Conservation (phyloP, 495 filamentous ascomycete genomes). For the Annulohypoxylon bovei region DNA sequence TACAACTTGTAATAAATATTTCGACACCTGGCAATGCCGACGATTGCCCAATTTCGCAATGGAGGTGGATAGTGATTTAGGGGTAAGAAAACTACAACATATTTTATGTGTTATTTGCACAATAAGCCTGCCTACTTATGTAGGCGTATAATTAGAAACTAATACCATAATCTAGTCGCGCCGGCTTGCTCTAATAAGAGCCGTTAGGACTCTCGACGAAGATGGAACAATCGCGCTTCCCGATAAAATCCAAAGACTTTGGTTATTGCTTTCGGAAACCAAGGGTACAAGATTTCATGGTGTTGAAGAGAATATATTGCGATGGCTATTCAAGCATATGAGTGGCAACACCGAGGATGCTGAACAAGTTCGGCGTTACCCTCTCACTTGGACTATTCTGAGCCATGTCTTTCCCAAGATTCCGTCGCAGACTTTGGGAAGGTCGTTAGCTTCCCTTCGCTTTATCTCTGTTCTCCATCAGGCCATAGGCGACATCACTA, state of each 20-base stretch:
- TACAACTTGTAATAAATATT: slow-evolving; percentile 1
- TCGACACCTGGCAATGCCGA: slow-evolving; percentile 30
- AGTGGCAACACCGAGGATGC: slow-evolving; percentile 50
- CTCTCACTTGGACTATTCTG: slow-evolving; percentile 55
- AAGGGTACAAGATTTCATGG: slow-evolving; percentile 52
- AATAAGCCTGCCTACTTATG: neutral
- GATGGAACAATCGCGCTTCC: slow-evolving; percentile 48
- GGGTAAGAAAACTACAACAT: slow-evolving; percentile 21
- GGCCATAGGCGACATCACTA: slow-evolving; percentile 54
- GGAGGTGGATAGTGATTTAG: slow-evolving; percentile 38
- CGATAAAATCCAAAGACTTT: slow-evolving; percentile 54
- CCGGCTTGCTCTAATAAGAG: slow-evolving; percentile 42
- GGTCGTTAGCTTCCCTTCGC: slow-evolving; percentile 55
- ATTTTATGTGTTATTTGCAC: neutral
- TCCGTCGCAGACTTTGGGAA: slow-evolving; percentile 56
- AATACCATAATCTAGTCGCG: slow-evolving; percentile 37
- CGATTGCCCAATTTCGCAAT: slow-evolving; percentile 36
- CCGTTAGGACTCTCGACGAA: slow-evolving; percentile 53
- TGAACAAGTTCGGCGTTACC: slow-evolving; percentile 57
- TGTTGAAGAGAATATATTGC: slow-evolving; percentile 58
- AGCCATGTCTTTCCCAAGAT: slow-evolving; percentile 53
- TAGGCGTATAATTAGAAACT: slow-evolving; percentile 9
- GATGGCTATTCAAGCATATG: slow-evolving; percentile 62
- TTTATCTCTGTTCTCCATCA: slow-evolving; percentile 55
- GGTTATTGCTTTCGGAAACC: slow-evolving; percentile 46